phyloP scores from a whole-genome alignment of 805 yeast species.

The Ogataea paraovalis region DNA sequence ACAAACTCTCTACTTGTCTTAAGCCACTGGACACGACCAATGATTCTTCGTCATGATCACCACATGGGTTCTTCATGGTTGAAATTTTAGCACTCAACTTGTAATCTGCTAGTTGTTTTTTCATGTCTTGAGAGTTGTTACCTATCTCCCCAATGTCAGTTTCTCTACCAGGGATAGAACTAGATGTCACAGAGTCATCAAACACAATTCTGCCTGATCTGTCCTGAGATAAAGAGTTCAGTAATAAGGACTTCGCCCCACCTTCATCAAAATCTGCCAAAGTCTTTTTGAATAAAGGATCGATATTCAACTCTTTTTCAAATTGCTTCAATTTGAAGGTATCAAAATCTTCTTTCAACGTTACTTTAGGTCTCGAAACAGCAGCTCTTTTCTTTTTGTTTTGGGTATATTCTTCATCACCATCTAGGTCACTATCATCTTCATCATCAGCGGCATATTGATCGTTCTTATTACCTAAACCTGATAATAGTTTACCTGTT shows the following conservation, averaged over 20 bases:
- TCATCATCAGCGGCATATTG: conserved; percentile 19
- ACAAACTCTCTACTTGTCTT: not conserved
- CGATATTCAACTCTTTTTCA: conserved; percentile 61
- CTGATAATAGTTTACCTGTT: conserved; percentile 51
- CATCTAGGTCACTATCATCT: conserved; percentile 16
- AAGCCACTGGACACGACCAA: conserved; percentile 3
- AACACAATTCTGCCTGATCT: conserved; percentile 54
- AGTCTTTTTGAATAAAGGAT: conserved; percentile 72
- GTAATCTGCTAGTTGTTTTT: not conserved
- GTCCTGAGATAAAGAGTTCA: conserved; percentile 59
- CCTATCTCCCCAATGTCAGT: too few species aligned
- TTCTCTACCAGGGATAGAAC: not conserved
- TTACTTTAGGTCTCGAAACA: conserved; percentile 30
- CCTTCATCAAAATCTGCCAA: conserved; percentile 80
- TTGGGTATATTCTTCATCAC: conserved; percentile 25
- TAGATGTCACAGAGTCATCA: conserved; percentile 44
- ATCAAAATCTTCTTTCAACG: conserved; percentile 34
- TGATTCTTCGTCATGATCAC: not conserved
- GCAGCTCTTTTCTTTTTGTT: conserved; percentile 31
- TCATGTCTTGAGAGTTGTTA: conserved; percentile 1
- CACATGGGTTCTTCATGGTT: not conserved
- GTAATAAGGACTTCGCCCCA: conserved; percentile 66
- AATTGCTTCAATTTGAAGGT: conserved; percentile 48
- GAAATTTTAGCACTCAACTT: not conserved
- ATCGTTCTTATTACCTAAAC: conserved; percentile 47